These are phyloP conservation scores for Scheffersomyces lignicola DNA, from an alignment of 1,139 yeast genomes.

Conservation along the genomic window DNA sequence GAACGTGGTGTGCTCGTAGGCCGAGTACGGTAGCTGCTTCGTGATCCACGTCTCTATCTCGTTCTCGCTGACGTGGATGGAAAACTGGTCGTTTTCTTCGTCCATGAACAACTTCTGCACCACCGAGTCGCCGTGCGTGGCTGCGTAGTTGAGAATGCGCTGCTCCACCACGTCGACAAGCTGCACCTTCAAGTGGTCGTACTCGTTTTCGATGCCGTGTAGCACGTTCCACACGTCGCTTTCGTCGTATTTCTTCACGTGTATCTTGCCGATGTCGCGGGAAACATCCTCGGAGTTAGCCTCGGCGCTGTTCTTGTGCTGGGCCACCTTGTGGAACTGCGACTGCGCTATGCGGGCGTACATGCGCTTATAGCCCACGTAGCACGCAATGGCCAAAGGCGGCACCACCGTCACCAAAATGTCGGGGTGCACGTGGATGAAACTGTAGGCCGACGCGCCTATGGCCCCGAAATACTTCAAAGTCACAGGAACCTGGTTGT, in stretches of 20 bases:
- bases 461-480: constrained; percentile 31
- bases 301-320: constrained; percentile 12
- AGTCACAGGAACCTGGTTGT: constrained; percentile 25
- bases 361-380: constrained; percentile 18
- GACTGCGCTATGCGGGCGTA: not conserved
- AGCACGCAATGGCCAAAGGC: constrained; percentile 31
- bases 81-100: constrained; percentile 27
- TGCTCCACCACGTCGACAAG: constrained; percentile 26
- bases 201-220: constrained; percentile 40
- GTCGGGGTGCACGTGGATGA: constrained; percentile 41
- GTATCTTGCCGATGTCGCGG: too few relatives aligned
- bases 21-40: constrained; percentile 5
- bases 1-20: constrained; percentile 18
- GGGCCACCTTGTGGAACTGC: constrained; percentile 17
- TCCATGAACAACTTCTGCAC: constrained; percentile 20
- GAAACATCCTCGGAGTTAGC: constrained; percentile 9
- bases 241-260: constrained; percentile 35
- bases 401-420: constrained; percentile 37
- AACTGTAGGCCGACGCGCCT: constrained; percentile 24
- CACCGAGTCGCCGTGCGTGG: constrained; percentile 9
- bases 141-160: constrained; percentile 23
- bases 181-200: constrained; percentile 34
- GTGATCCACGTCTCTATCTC: constrained; percentile 34
- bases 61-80: constrained; percentile 21
- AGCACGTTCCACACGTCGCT: constrained; percentile 28